Evolutionary conservation across 495 filamentous ascomycete genomes (phyloP).

Genomic region (Tuber brumale): DNA sequence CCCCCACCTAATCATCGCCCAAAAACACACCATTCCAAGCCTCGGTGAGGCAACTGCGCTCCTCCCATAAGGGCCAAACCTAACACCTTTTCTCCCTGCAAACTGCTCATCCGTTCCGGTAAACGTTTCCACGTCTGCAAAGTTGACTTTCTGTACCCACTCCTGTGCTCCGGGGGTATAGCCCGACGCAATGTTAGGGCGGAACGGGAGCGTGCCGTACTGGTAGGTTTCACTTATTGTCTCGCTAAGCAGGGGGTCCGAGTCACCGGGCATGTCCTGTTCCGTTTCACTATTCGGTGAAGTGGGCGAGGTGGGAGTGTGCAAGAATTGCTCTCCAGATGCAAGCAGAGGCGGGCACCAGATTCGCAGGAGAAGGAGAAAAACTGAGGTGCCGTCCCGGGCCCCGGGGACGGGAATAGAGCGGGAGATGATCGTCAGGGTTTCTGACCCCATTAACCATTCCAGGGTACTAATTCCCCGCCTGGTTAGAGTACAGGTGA

Average conservation of each 20-base stretch:
- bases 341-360: constrained; percentile 57
- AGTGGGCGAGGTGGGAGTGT: constrained; percentile 45
- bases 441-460: constrained; percentile 45
- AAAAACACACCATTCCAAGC: constrained; percentile 49
- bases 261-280: constrained; percentile 31
- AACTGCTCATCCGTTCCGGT: constrained; percentile 69
- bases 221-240: constrained; percentile 65
- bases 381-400: constrained; percentile 48
- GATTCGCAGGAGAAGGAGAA: constrained; percentile 67
- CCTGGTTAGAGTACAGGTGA: background rate
- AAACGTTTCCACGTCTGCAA: constrained; percentile 53
- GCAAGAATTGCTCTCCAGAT: constrained; percentile 61
- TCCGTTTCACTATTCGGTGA: constrained; percentile 7
- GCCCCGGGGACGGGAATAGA: constrained; percentile 50
- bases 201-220: constrained; percentile 63
- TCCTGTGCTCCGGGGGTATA: constrained; percentile 39
- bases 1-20: constrained; percentile 51
- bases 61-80: constrained; percentile 48
- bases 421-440: constrained; percentile 56
- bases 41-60: constrained; percentile 46
- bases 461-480: background rate
- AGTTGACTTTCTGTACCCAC: constrained; percentile 45
- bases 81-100: constrained; percentile 46
- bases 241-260: constrained; percentile 57
- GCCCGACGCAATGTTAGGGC: constrained; percentile 62